Evolutionary conservation across 768 basidiomycete species (phyloP).

Genomic region (Daedalea quercina): DNA sequence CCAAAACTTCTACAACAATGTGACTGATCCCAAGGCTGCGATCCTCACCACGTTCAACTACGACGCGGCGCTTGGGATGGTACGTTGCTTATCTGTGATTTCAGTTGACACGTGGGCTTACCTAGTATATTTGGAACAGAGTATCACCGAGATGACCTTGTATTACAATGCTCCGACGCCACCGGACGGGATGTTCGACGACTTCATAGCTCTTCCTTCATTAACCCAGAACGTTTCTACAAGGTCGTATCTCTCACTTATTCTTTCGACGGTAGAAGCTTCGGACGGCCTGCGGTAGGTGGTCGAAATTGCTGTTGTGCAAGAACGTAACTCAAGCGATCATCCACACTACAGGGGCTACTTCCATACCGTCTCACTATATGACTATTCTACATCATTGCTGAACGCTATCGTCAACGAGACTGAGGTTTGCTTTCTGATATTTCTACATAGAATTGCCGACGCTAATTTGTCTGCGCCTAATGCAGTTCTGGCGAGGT

Average conservation of each 20-base stretch:
- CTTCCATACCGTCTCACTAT: constrained; percentile 39
- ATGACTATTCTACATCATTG: constrained; percentile 27
- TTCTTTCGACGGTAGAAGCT: constrained; percentile 24
- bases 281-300: neutral
- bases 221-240: constrained; percentile 33
- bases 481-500: constrained; percentile 38
- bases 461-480: neutral
- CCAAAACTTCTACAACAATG: constrained; percentile 30
- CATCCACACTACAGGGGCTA: constrained; percentile 4
- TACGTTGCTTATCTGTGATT: constrained; percentile 14
- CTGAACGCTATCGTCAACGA: constrained; percentile 40
- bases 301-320: neutral
- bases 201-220: constrained; percentile 40
- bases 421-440: constrained; percentile 24
- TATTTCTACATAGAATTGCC: neutral
- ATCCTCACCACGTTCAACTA: constrained; percentile 42
- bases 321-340: neutral
- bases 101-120: too few species aligned
- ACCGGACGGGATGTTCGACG: constrained; percentile 45
- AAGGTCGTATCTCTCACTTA: constrained; percentile 34
- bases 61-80: constrained; percentile 22
- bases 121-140: neutral
- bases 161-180: constrained; percentile 55
- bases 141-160: constrained; percentile 24
- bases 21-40: constrained; percentile 44